A percentile compares a stretch with the other conserved stretches of the same genome.
These are phyloP conservation scores for Pisolithus albus DNA, from an alignment of 768 basidiomycete species.

Conservation along the genomic window DNA sequence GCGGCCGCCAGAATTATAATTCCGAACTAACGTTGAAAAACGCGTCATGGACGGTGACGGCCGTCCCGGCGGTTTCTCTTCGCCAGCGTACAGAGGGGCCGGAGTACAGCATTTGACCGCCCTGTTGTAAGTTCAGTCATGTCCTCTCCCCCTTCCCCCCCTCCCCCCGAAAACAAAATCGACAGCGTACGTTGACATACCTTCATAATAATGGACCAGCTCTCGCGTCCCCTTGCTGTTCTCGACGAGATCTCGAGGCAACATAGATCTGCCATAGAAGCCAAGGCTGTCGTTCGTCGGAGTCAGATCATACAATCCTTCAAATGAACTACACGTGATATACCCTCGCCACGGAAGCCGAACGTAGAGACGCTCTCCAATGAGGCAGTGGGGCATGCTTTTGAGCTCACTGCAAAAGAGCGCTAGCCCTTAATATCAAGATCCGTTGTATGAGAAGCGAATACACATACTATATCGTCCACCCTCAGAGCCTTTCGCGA, in stretches of 20 bases:
- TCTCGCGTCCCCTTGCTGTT: slow-evolving; percentile 53
- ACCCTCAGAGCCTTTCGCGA: slow-evolving; percentile 45
- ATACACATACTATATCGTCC: slow-evolving; percentile 64
- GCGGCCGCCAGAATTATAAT: neutral
- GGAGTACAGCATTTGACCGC: slow-evolving; percentile 56
- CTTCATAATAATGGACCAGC: slow-evolving; percentile 76
- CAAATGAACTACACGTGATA: neutral
- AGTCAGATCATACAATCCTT: neutral
- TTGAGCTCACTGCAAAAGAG: slow-evolving; percentile 56
- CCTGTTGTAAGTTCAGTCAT: slow-evolving; percentile 33
- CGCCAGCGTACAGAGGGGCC: slow-evolving; percentile 75
- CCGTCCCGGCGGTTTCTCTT: slow-evolving; percentile 69
- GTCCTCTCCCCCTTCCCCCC: neutral
- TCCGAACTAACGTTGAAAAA: slow-evolving; percentile 70
- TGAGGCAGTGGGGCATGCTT: slow-evolving; percentile 48
- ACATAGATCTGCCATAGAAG: slow-evolving; percentile 73
- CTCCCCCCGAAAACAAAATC: neutral
- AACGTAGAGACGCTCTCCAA: slow-evolving; percentile 57
- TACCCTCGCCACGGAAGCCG: slow-evolving; percentile 94
- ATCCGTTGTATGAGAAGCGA: neutral
- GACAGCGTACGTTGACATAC: slow-evolving; percentile 30
- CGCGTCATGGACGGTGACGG: slow-evolving; percentile 77
- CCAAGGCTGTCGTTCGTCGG: slow-evolving; percentile 51
- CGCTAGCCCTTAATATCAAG: neutral
- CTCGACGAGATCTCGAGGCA: slow-evolving; percentile 80